Base-by-base conservation (phyloP, 2,329 filamentous ascomycete genomes). In the Elsinoe batatas region DNA sequence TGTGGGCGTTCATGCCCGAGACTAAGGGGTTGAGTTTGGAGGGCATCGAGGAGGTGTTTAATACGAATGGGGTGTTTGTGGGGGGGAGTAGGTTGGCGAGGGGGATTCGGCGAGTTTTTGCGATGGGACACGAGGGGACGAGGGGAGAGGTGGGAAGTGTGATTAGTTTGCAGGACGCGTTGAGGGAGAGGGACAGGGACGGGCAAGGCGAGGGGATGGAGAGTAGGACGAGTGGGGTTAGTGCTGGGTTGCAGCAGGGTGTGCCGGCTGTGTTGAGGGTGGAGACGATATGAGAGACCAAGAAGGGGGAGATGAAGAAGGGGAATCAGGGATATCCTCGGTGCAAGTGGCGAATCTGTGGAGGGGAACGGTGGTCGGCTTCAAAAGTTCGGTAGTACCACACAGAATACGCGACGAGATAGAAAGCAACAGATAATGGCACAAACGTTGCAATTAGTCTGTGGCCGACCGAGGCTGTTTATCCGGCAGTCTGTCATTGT, bases 11-110 rank as follows among this genome's bases (percentile, higher is more conserved):
- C 38, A 54, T 54, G 36, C 51, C 38, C 1, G 51, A 54, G 37
- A 54, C 51, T 3, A 30, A 40, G 13, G 51, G 51, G 22, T 33
- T 40, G 37, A 54, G 51, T 44, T 22, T 54, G 11, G 51, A 54
- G 26, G 51, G 35, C 2, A 54, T 54, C 8, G 51, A 54, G 30
- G 51, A 54, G 36, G 38, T 40, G 11, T 54, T 54, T 54, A 26
- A 42, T 18, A 17, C 51, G 10, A 30, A 11, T 35, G 44, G 26
- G 15, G 10, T 40, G n/a, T 40, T 54, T n/a, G 51, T 40, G 2
- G 51, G 26, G 13, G 30, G 36, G 37, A 38, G 30, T 32, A 42
- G 51, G 17, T 15, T 54, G 35, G 38, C 18, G 10, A 54, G 38
- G 51, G 10, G 33, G 20, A 33, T 43, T 6, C 6, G 49, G 12